A percentile compares a stretch with the other conserved stretches of the same genome.
phyloP scores from a whole-genome alignment of 2,329 filamentous ascomycete species.

The Sporothrix sp. region DNA sequence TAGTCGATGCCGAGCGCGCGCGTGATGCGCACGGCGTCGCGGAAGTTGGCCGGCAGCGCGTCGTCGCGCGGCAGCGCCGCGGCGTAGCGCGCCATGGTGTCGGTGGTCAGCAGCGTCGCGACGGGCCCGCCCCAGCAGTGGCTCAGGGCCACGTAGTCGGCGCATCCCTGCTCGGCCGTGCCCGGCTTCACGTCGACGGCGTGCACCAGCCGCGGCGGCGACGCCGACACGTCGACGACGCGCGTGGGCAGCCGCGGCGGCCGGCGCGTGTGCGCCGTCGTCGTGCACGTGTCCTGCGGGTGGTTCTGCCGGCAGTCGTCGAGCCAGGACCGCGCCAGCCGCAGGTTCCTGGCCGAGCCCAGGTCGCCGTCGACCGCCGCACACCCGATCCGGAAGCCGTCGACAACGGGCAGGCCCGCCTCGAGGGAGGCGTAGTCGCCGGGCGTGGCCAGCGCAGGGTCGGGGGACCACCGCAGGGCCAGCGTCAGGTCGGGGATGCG shows the following conservation, averaged over 20 bases:
- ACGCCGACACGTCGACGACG: not conserved
- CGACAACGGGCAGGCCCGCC: not conserved
- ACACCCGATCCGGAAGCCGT: conserved; percentile 5
- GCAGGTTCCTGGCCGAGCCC: not conserved
- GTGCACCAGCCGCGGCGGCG: not conserved
- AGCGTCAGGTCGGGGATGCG: not conserved
- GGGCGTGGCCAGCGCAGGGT: not conserved
- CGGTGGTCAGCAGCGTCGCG: not conserved
- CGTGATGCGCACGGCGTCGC: conserved; percentile 10
- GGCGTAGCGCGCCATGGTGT: not conserved
- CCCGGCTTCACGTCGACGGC: not conserved
- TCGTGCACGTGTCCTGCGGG: not conserved
- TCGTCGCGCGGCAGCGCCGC: not conserved
- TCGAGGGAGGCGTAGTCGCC: not conserved
- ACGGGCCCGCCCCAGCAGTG: conserved; percentile 9
- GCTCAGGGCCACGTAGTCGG: conserved; percentile 10
- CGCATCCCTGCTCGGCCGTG: not conserved
- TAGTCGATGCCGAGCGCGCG: conserved; percentile 8
- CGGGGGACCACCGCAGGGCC: too few species aligned
- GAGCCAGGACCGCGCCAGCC: conserved; percentile 7
- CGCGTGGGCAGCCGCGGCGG: conserved; percentile 2
- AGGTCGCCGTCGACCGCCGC: not conserved
- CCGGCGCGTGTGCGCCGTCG: not conserved
- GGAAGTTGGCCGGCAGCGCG: conserved; percentile 1
- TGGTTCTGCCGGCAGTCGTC: not conserved